Evolutionary conservation across 805 yeast species (phyloP).

Genomic region (Grigorovia jiainica): DNA sequence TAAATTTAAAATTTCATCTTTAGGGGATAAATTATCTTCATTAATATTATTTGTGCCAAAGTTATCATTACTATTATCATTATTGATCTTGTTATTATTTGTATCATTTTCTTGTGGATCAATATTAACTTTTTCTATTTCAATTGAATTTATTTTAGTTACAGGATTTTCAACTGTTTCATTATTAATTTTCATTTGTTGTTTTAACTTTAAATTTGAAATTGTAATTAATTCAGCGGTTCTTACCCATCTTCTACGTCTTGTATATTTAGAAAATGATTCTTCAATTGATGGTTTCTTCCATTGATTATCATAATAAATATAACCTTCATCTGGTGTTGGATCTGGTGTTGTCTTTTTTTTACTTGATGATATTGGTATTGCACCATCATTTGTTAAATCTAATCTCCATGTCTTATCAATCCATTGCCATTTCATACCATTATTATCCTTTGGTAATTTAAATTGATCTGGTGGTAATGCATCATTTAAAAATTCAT

Average conservation of each 20-base stretch:
- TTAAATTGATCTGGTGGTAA: slow-evolving; percentile 71
- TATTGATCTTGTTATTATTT: neutral
- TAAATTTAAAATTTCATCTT: neutral
- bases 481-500: slow-evolving; percentile 84
- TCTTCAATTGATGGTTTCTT: slow-evolving; percentile 81
- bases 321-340: slow-evolving; percentile 70
- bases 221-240: slow-evolving; percentile 72
- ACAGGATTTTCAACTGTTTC: neutral
- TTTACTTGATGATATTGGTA: slow-evolving; percentile 55
- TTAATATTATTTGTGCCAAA: neutral
- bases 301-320: slow-evolving; percentile 91
- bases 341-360: slow-evolving; percentile 56
- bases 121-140: neutral
- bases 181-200: neutral
- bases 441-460: slow-evolving; percentile 57
- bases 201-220: neutral
- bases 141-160: neutral
- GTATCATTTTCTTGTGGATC: neutral
- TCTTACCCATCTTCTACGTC: slow-evolving; percentile 93
- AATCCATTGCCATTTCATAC: slow-evolving; percentile 90
- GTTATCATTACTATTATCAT: neutral
- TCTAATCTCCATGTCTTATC: slow-evolving; percentile 90
- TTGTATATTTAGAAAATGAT: slow-evolving; percentile 79
- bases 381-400: slow-evolving; percentile 78
- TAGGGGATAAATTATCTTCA: too few species aligned